Base-by-base conservation (phyloP, 495 filamentous ascomycete species). In the Mytilinidion resinicola region DNA sequence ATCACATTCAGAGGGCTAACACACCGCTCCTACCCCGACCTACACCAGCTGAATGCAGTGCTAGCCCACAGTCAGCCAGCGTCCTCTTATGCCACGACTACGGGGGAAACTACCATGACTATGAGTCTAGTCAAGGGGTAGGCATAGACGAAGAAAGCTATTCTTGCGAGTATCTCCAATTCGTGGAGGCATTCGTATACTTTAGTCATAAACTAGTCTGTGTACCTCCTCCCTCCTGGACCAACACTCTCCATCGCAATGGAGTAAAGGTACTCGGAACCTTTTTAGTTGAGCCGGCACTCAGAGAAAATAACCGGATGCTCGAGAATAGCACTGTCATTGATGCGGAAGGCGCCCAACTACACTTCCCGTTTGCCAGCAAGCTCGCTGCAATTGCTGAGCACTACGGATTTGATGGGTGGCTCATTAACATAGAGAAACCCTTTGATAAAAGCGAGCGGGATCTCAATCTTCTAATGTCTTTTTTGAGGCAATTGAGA, bases 401-500 rank as follows among this genome's bases (percentile, higher is more conserved):
- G n/a, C 64, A 66, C 6, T 76, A 74, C 48, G 73, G 75, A 15
- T 78, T 78, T 51, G 75, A 78, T 59, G 75, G 75, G 14, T 78
- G 75, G 75, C 59, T 78, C 35, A 51, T 77, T 33, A 77, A 77
- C 51, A 63, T 78, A n/a, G 75, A 78, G 60, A 66, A 70, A 34
- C 64, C 67, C 14, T 72, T 76, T 64, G 69, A 73, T 9, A 63
- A 55, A 35, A 61, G 64, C 33, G 43, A 39, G 9, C 66, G 62
- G 56, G 47, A 62, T 44, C n/a, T 64, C 1, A 38, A 60, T 46
- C 42, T 64, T 7, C 65, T 74, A 21, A 34, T 67, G 33, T 61
- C 42, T 11, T 74, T 76, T 36, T 46, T 77, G 9, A 53, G 53
- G 30, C 61, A 68, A 19, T 57, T 73, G n/a, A 67, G 61, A 37